phyloP scores from a whole-genome alignment of 2,329 filamentous ascomycete species.

The Colletotrichum lentis region DNA sequence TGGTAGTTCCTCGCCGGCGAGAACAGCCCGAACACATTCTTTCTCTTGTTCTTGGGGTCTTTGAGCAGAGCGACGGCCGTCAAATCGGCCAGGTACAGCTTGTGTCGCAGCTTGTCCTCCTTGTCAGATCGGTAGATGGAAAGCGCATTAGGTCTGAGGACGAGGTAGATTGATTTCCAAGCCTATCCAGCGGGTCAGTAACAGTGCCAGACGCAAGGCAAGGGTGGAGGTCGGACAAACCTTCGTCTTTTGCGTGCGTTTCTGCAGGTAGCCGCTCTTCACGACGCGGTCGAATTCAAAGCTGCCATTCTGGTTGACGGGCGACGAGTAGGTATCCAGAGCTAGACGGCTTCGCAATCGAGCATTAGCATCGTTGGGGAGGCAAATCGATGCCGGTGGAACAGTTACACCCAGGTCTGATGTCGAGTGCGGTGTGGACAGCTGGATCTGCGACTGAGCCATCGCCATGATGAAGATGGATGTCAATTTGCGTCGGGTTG shows the following conservation, averaged over 20 bases:
- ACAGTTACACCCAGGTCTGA: slow-evolving; percentile 39
- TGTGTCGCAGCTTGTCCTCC: slow-evolving; percentile 87
- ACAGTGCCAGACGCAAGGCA: neutral
- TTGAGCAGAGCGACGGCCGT: slow-evolving; percentile 90
- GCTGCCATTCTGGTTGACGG: slow-evolving; percentile 92
- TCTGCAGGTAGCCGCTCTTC: slow-evolving; percentile 85
- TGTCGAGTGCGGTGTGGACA: slow-evolving; percentile 27
- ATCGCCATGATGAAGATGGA: slow-evolving; percentile 17
- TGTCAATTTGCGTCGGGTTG: slow-evolving; percentile 16
- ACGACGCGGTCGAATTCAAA: slow-evolving; percentile 96
- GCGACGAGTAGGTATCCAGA: slow-evolving; percentile 73
- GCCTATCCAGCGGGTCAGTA: slow-evolving; percentile 59
- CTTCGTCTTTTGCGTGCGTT: slow-evolving; percentile 94
- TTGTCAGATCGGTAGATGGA: slow-evolving; percentile 93
- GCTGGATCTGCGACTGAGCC: slow-evolving; percentile 34
- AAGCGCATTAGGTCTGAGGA: slow-evolving; percentile 87
- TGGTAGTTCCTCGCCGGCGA: slow-evolving; percentile 91
- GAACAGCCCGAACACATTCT: slow-evolving; percentile 91
- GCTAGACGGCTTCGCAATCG: slow-evolving; percentile 56
- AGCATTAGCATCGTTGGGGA: slow-evolving; percentile 41
- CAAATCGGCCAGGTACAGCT: slow-evolving; percentile 86
- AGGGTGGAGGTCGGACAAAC: slow-evolving; percentile 53
- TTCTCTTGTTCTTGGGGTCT: slow-evolving; percentile 85
- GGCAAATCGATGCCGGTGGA: slow-evolving; percentile 36
- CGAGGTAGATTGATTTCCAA: slow-evolving; percentile 90